Conservation (phyloP, 2,329 filamentous ascomycete species). For the Pyrenophora tritici-repentis region DNA sequence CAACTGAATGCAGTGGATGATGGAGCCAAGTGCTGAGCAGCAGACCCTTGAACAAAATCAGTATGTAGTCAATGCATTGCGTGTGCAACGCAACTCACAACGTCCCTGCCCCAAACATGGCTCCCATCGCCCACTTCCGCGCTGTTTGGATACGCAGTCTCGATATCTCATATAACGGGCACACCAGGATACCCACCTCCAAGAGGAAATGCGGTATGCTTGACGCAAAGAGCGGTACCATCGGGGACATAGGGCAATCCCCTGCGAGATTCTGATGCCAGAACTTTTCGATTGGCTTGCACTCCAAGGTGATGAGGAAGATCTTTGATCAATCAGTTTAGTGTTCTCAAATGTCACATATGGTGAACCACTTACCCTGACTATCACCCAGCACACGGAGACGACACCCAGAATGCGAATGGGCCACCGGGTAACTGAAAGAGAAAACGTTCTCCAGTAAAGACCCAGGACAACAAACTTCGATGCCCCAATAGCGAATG, state of each 20-base stretch:
- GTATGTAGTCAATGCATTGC: background rate
- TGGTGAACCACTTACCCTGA: conserved; percentile 12
- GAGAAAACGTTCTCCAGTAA: conserved; percentile 30
- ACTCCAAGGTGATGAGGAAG: conserved; percentile 23
- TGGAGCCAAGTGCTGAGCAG: conserved; percentile 23
- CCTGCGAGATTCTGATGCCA: conserved; percentile 22
- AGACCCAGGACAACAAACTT: conserved; percentile 31
- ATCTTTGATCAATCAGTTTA: conserved; percentile 9
- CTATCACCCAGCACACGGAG: conserved; percentile 23
- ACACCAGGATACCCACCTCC: conserved; percentile 26
- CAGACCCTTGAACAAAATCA: conserved; percentile 16
- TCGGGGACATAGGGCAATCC: conserved; percentile 24
- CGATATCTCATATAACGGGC: conserved; percentile 26
- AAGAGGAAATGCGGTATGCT: conserved; percentile 30
- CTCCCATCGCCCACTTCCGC: conserved; percentile 24
- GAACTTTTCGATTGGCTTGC: conserved; percentile 26
- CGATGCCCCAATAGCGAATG: conserved; percentile 28
- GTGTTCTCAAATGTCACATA: background rate
- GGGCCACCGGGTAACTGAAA: conserved; percentile 24
- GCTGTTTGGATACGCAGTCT: conserved; percentile 21
- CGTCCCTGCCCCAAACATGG: conserved; percentile 28
- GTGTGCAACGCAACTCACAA: background rate
- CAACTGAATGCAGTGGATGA: conserved; percentile 22
- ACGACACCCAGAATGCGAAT: conserved; percentile 22
- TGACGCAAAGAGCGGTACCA: conserved; percentile 22